Evolutionary conservation across 108 stramenopile genomes (phyloP), one percentile per base, ranked within the genome.

Genomic region (Cyclotella sp.): DNA sequence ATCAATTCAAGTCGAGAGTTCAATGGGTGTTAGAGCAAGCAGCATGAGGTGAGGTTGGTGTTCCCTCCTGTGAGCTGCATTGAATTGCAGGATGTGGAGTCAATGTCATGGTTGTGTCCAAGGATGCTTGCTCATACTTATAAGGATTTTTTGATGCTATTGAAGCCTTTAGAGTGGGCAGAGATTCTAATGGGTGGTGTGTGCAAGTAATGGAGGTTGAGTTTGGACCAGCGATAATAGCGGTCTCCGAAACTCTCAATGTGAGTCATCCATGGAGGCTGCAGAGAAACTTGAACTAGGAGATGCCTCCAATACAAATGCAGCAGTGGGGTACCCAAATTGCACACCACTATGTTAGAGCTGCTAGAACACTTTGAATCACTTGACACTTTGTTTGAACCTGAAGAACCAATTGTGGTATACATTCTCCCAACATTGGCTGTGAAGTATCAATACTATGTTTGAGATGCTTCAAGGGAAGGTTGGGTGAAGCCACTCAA

Each of bases 401-500:
- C 47, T 16, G 47, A 49, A n/a, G 47, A 3, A 49, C 47, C 47
- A 3, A 3, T 3, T 9, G 9, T 9, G 1, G 47, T 49, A 1
- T 49, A 49, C 47, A 49, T 49, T 49, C 15, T 3, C 18, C 47
- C 47, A 9, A 49, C 6, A 3, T 7, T 1, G 2, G 47, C 47
- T 7, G 3, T 3, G 2, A 49, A 49, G 9, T 49, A 7, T 9
- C 47, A 9, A n/a, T 49, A 49, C n/a, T 49, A 49, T 49, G n/a
- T 49, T n/a, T 3, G 47, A 49, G 72, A 72, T 39, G 72, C 59
- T 1, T 60, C 59, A 0, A 9, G 22, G 0, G 72, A 62, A 3
- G 59, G 72, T 62, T 62, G 30, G 72, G 59, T 51, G 49, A 8
- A 18, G 68, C 51, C 3, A 52, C 49, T 11, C 68, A 68, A 9